A percentile compares a stretch with the other conserved stretches of the same genome.
Evolutionary conservation across 805 yeast species (phyloP).

Genomic region (Candida golubevii): DNA sequence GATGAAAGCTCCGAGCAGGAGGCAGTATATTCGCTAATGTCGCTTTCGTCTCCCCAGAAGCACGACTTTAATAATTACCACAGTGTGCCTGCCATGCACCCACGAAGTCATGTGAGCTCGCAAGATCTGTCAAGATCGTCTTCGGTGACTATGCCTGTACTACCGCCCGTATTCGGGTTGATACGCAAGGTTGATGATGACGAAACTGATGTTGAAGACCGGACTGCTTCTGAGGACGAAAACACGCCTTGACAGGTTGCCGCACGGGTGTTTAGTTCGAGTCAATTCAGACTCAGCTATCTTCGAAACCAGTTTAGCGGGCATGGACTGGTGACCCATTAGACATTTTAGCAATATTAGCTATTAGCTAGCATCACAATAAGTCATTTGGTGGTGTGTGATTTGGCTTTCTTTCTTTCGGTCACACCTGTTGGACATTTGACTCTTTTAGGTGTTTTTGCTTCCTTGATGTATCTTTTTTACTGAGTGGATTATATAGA

Average conservation of each 20-base stretch:
- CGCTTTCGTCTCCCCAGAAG: slow-evolving; percentile 49
- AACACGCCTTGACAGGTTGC: neutral
- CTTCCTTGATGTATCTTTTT: no score
- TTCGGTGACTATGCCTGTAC: slow-evolving; percentile 19
- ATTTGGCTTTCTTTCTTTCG: no score
- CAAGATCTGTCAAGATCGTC: slow-evolving; percentile 21
- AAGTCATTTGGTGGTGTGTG: no score
- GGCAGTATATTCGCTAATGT: slow-evolving; percentile 52
- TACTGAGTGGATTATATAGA: no score
- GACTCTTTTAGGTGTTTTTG: no score
- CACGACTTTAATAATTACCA: slow-evolving; percentile 26
- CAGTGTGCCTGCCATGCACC: neutral
- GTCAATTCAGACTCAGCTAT: neutral
- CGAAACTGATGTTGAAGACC: slow-evolving; percentile 35
- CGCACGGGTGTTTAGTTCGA: neutral
- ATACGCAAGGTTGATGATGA: slow-evolving; percentile 24
- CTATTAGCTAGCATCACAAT: neutral
- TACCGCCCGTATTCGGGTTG: slow-evolving; percentile 31
- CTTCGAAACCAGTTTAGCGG: slow-evolving; percentile 5
- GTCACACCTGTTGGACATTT: no score
- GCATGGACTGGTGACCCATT: slow-evolving; percentile 8
- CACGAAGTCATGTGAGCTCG: slow-evolving; percentile 13
- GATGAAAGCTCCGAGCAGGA: slow-evolving; percentile 44
- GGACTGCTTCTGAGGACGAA: slow-evolving; percentile 24
- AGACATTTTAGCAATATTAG: neutral